A percentile compares a stretch with the other conserved stretches of the same genome.
These are phyloP conservation scores for Epichloe uncinata DNA, from an alignment of 2,329 filamentous ascomycete species.

Conservation along the genomic window DNA sequence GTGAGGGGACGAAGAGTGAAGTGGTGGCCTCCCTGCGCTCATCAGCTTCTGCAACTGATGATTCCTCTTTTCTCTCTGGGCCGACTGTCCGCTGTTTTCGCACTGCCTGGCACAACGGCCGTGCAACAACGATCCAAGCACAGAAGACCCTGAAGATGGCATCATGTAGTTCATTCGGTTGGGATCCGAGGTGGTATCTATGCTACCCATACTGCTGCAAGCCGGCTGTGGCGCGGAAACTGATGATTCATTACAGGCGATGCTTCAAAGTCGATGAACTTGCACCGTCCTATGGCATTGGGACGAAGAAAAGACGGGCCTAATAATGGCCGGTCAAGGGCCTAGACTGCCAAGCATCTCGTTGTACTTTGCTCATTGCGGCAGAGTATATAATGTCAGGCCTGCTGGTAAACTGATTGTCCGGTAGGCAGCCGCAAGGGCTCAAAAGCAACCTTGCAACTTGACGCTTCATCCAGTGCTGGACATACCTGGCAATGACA, in stretches of 20 bases:
- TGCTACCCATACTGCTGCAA: neutral
- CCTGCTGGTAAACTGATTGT: neutral
- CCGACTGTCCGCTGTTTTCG: too few relatives aligned
- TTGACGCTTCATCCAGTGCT: neutral
- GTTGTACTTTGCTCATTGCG: neutral
- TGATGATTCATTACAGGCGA: neutral
- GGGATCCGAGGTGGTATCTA: neutral
- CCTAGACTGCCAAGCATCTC: neutral
- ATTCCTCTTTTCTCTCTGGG: too few relatives aligned
- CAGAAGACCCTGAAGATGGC: neutral
- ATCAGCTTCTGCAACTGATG: too few relatives aligned
- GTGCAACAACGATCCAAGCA: neutral
- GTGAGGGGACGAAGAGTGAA: neutral
- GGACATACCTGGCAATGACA: conserved; percentile 1
- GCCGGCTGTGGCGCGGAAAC: neutral
- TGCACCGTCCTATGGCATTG: neutral
- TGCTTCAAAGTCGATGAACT: neutral
- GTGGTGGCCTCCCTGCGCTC: too few relatives aligned
- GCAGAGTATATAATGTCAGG: conserved; percentile 2
- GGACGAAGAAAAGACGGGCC: neutral
- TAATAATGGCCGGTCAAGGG: too few relatives aligned
- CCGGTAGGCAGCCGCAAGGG: neutral
- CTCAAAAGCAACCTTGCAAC: neutral
- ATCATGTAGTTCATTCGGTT: neutral
- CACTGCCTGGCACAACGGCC: too few relatives aligned